These are phyloP conservation scores for Pulveroboletus frians DNA, from an alignment of 768 basidiomycete species.

Conservation along the genomic window DNA sequence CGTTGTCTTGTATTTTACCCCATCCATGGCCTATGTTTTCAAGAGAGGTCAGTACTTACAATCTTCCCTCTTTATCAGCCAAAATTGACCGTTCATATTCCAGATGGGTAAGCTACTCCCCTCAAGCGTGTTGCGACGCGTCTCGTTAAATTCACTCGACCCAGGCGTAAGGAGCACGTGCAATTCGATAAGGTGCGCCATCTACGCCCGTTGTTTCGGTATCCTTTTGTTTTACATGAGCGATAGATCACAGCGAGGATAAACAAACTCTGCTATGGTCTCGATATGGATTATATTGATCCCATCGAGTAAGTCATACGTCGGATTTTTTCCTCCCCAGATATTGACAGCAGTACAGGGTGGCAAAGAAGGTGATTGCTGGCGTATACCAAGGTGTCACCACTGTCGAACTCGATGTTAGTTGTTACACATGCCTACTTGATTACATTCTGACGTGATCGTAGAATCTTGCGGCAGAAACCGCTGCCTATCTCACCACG, in stretches of 20 bases:
- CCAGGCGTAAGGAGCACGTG: constrained; percentile 83
- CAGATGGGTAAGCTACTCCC: constrained; percentile 43
- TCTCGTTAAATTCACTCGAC: constrained; percentile 9
- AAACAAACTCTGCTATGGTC: constrained; percentile 90
- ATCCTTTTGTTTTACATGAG: constrained; percentile 13
- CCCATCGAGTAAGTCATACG: constrained; percentile 66
- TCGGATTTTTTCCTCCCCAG: neutral
- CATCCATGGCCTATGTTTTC: constrained; percentile 47
- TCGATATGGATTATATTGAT: constrained; percentile 88
- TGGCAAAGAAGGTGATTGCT: constrained; percentile 87
- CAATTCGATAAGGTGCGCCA: constrained; percentile 82
- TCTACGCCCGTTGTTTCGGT: constrained; percentile 5
- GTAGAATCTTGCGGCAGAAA: constrained; percentile 94
- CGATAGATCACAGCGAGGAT: constrained; percentile 79
- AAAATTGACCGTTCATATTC: constrained; percentile 7
- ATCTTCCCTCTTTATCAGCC: neutral
- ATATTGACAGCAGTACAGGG: constrained; percentile 39
- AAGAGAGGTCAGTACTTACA: constrained; percentile 45
- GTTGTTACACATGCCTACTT: constrained; percentile 25
- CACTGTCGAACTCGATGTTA: constrained; percentile 92
- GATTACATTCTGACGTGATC: constrained; percentile 1
- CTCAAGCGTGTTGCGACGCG: constrained; percentile 20
- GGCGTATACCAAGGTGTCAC: constrained; percentile 96
- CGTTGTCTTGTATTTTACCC: constrained; percentile 1
- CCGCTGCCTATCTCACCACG: constrained; percentile 94